Evolutionary conservation across 352 stramenopile genomes (phyloP).

Genomic region (Poterioochromonas sp.): DNA sequence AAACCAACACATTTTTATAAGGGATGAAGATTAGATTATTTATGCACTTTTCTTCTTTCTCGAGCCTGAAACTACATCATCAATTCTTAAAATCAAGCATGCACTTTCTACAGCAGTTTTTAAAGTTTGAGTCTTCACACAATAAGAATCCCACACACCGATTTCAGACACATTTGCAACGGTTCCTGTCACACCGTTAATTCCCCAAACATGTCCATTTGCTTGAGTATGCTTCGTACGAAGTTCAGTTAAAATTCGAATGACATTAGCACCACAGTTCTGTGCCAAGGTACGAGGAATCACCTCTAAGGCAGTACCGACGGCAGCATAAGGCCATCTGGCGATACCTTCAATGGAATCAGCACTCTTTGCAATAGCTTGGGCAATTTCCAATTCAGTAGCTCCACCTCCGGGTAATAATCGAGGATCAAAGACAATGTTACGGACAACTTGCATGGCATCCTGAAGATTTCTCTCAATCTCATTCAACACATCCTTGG

Average conservation of each 20-base stretch:
- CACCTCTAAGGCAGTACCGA: slow-evolving; percentile 94
- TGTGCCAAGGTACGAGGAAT: slow-evolving; percentile 96
- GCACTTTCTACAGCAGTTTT: slow-evolving; percentile 98
- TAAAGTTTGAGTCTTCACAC: slow-evolving; percentile 99
- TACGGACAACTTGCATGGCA: slow-evolving; percentile 98
- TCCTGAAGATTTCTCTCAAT: slow-evolving; percentile 98
- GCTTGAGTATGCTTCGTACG: slow-evolving; percentile 49
- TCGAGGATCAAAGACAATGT: slow-evolving; percentile 95
- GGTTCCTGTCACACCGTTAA: slow-evolving; percentile 69
- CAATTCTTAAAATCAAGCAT: slow-evolving; percentile 94
- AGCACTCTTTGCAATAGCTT: slow-evolving; percentile 69
- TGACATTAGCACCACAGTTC: slow-evolving; percentile 97
- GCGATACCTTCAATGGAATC: slow-evolving; percentile 89
- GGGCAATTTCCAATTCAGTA: slow-evolving; percentile 95
- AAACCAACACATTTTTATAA: no score
- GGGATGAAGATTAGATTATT: no score
- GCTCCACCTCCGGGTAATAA: slow-evolving; percentile 89
- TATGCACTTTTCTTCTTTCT: slow-evolving; percentile 64
- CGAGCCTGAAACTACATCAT: slow-evolving; percentile 98
- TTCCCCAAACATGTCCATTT: slow-evolving; percentile 57
- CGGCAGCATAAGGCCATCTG: slow-evolving; percentile 91
- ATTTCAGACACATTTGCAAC: slow-evolving; percentile 88
- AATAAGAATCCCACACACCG: slow-evolving; percentile 97
- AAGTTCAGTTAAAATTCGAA: slow-evolving; percentile 95
- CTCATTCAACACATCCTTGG: slow-evolving; percentile 99